These are phyloP conservation scores for Scheffersomyces amazonensis DNA, from an alignment of 805 yeast species.

Conservation along the genomic window DNA sequence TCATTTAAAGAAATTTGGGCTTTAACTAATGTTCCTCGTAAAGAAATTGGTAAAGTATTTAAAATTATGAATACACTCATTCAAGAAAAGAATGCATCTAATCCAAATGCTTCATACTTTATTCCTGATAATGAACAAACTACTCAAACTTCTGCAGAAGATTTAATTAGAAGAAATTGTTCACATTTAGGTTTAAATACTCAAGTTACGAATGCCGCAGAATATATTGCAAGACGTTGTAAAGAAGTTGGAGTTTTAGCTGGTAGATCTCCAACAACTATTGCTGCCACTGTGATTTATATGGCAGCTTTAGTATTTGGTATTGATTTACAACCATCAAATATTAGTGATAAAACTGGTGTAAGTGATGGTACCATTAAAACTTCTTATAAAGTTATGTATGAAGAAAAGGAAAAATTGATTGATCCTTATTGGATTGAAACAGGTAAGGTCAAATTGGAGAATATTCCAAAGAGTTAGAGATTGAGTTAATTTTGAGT, in stretches of 20 bases:
- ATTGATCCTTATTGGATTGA: conserved; percentile 78
- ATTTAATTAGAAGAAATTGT: conserved; percentile 92
- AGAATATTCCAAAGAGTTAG: conserved; percentile 31
- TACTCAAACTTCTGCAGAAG: conserved; percentile 89
- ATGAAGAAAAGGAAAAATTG: conserved; percentile 61
- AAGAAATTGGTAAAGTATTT: conserved; percentile 90
- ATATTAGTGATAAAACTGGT: conserved; percentile 88
- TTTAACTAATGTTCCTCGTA: conserved; percentile 86
- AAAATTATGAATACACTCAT: conserved; percentile 68
- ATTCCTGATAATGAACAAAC: conserved; percentile 56
- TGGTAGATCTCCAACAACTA: conserved; percentile 95
- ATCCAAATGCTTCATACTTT: conserved; percentile 37
- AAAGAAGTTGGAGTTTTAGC: conserved; percentile 91
- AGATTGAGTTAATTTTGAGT: too few relatives aligned
- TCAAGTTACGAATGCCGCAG: conserved; percentile 88
- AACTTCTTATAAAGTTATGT: conserved; percentile 80
- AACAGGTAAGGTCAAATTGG: conserved; percentile 59
- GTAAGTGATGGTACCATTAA: conserved; percentile 97
- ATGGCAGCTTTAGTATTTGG: conserved; percentile 90
- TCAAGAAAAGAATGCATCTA: conserved; percentile 54
- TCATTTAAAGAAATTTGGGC: conserved; percentile 96
- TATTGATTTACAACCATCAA: conserved; percentile 68
- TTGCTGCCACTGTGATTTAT: conserved; percentile 96
- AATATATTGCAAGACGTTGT: conserved; percentile 84
- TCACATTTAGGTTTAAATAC: conserved; percentile 87